Evolutionary conservation across 2,329 filamentous ascomycete species (phyloP), one percentile per base, ranked within the genome.

Genomic region (Aspergillus pseudoterreus): DNA sequence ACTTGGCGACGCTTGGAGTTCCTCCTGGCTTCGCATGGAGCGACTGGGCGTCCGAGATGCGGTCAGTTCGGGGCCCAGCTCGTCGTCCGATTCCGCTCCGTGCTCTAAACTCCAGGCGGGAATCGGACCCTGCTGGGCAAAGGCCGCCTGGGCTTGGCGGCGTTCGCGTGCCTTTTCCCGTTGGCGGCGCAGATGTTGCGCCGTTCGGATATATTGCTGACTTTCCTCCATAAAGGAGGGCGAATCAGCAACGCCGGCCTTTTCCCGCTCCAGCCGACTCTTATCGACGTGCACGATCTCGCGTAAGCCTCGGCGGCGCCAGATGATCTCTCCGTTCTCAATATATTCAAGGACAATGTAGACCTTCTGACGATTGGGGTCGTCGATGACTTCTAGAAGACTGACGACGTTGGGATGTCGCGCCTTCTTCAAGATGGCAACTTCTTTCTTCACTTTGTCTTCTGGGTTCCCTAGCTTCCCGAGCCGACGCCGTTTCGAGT

Each of bases 321-420:
- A 99, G 44, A 90, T 82, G 51, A 99, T 90, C 73, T 99, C 94
- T 47, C 94, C 92, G 38, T 92, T 82, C 68, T 96, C 90, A 51
- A 96, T 92, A 71, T 92, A 92, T 71, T 99, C 94, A 41, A 99
- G 81, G 17, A 97, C 90, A 75, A 99, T 92, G 74, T 99, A 99
- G 56, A 99, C 96, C 75, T 99, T 99, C 75, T 95, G 94, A 52
- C 91, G 84, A 63, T 91, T 90, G 1, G 92, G 92, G 68, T 99
- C 94, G 68, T 99, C 94, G 63, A 99, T 97, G 64, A 99, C 92
- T 74, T 99, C 94, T 57, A 97, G 82, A 36, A 99, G 78, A 62
- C 90, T 92, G 56, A 99, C 94, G 38, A 99, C 90, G 65, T 99
- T 96, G n/a, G 90, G 87, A 70, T 99, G 94, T 27, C 92, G 86